A percentile compares a stretch with the other conserved stretches of the same genome.
These are phyloP conservation scores for Penicillium coprophilum DNA, from an alignment of 495 filamentous ascomycete species.

Conservation along the genomic window DNA sequence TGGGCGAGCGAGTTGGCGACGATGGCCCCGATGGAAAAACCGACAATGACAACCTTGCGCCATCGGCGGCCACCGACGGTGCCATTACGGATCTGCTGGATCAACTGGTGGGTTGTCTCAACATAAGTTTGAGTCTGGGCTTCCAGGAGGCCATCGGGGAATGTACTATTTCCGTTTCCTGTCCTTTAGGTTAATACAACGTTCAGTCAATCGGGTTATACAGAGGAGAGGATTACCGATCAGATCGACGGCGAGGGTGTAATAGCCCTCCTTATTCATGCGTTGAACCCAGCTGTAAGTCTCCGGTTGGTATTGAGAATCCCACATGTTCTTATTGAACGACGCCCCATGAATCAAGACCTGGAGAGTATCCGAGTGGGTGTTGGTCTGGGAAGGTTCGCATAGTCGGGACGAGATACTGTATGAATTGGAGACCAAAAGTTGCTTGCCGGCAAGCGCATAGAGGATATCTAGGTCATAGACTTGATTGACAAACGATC, in stretches of 20 bases:
- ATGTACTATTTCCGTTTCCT: neutral
- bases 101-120: neutral
- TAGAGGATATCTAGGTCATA: neutral
- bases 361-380: neutral
- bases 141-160: neutral
- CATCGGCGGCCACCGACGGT: neutral
- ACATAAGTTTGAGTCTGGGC: constrained; percentile 2
- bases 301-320: neutral
- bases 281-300: neutral
- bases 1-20: no score
- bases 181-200: no score
- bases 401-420: neutral
- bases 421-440: neutral
- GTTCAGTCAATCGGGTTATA: no score
- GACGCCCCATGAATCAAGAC: neutral
- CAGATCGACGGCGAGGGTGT: neutral
- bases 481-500: no score
- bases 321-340: constrained; percentile 1
- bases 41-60: neutral
- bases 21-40: no score
- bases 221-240: neutral
- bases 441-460: neutral
- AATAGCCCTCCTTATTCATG: neutral
- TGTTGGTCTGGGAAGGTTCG: neutral
- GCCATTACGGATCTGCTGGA: neutral